Percentiles rank a stretch among this genome's conserved stretches.
These are phyloP conservation scores for Millerozyma acaciae DNA, from an alignment of 805 yeast species.

Conservation along the genomic window DNA sequence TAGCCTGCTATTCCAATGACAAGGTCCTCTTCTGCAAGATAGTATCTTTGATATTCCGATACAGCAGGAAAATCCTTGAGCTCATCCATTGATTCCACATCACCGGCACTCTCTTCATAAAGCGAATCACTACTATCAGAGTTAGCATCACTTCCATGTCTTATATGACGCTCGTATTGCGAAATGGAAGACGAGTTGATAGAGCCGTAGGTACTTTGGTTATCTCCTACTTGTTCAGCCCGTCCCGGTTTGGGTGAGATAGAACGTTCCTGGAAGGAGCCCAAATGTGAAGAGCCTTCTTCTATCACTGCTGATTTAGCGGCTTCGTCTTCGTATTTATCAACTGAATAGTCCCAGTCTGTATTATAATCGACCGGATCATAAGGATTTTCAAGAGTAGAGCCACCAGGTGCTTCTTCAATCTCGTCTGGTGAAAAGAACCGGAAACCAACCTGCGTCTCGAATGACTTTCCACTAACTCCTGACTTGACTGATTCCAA, in stretches of 20 bases:
- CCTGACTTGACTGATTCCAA: slow-evolving; percentile 32
- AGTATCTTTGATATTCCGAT: slow-evolving; percentile 69
- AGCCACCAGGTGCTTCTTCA: slow-evolving; percentile 82
- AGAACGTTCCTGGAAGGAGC: neutral
- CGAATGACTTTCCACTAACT: slow-evolving; percentile 33
- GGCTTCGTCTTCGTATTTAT: slow-evolving; percentile 28
- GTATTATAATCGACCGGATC: slow-evolving; percentile 68
- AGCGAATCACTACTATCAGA: slow-evolving; percentile 13
- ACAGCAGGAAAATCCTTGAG: slow-evolving; percentile 29
- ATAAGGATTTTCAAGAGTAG: slow-evolving; percentile 60
- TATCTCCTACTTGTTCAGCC: neutral
- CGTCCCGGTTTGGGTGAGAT: neutral
- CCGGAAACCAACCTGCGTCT: slow-evolving; percentile 50
- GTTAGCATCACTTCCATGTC: slow-evolving; percentile 8
- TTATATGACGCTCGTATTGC: slow-evolving; percentile 20
- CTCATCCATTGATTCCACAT: slow-evolving; percentile 18
- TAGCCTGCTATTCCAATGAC: slow-evolving; percentile 95
- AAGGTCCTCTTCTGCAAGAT: slow-evolving; percentile 92
- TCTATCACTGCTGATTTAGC: neutral
- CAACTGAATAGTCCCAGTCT: slow-evolving; percentile 66
- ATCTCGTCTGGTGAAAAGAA: slow-evolving; percentile 84
- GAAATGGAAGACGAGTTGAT: slow-evolving; percentile 11
- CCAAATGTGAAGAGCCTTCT: neutral
- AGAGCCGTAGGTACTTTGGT: slow-evolving; percentile 20
- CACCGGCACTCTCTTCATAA: slow-evolving; percentile 16